Conservation (phyloP, 176 grass and related monocot species). For the Pharus latifolius region DNA sequence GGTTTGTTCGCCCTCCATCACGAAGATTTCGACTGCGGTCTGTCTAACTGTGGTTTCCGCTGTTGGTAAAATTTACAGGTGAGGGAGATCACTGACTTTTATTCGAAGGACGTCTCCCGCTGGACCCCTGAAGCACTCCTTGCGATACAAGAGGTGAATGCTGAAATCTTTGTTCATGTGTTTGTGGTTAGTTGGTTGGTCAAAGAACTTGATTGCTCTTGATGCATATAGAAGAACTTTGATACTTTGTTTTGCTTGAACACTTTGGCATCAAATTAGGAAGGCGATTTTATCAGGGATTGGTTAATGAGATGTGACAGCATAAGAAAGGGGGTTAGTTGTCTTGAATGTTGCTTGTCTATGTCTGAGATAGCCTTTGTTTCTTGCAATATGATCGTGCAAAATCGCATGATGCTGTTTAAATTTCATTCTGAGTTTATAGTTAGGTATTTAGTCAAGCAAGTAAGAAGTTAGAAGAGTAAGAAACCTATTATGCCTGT, state of each 20-base stretch:
- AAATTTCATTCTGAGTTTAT: neutral
- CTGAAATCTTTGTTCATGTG: neutral
- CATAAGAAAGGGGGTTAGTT: neutral
- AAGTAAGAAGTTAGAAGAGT: neutral
- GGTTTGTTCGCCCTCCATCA: neutral
- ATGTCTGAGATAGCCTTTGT: neutral
- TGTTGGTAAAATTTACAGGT: constrained; percentile 36
- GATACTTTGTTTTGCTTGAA: too few species aligned
- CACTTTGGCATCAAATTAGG: too few species aligned
- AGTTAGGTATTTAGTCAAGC: neutral
- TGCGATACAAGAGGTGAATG: constrained; percentile 29
- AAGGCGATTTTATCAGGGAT: too few species aligned
- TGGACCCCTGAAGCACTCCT: constrained; percentile 39
- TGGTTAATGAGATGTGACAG: neutral
- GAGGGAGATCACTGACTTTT: constrained; percentile 38
- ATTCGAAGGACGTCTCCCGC: neutral
- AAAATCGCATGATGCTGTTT: neutral
- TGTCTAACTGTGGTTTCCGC: neutral
- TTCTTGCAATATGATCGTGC: neutral
- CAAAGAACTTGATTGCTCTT: neutral
- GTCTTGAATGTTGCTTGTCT: neutral
- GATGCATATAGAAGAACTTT: neutral
- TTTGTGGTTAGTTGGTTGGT: neutral
- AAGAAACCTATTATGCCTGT: neutral
- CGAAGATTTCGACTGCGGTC: neutral